These are phyloP conservation scores for Cutaneotrichosporon cutaneum DNA, from an alignment of 1,284 basidiomycete genomes.

Conservation along the genomic window DNA sequence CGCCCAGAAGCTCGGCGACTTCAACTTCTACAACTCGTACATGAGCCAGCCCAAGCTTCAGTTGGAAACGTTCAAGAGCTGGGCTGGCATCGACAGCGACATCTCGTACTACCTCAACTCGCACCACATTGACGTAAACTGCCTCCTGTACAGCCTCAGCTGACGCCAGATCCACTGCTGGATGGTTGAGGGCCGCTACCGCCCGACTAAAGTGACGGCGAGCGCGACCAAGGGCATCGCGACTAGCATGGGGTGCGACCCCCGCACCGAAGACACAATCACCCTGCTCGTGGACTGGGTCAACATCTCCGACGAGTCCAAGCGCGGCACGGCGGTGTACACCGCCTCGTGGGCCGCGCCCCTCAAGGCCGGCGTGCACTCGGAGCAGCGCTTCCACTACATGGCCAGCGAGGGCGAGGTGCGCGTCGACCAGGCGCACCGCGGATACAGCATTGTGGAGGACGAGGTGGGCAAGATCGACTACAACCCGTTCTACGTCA, in stretches of 20 bases:
- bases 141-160: slow-evolving; percentile 59
- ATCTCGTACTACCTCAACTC: slow-evolving; percentile 88
- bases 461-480: slow-evolving; percentile 65
- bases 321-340: slow-evolving; percentile 65
- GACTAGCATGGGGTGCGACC: slow-evolving; percentile 64
- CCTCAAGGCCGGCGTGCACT: slow-evolving; percentile 62
- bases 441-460: slow-evolving; percentile 84
- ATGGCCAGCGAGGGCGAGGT: slow-evolving; percentile 92
- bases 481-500: slow-evolving; percentile 30
- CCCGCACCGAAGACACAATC: slow-evolving; percentile 86
- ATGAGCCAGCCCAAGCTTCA: slow-evolving; percentile 96
- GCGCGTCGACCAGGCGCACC: slow-evolving; percentile 85
- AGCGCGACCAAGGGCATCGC: slow-evolving; percentile 86
- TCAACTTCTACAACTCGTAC: slow-evolving; percentile 69
- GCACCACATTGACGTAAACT: slow-evolving; percentile 67
- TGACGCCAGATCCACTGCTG: slow-evolving; percentile 69
- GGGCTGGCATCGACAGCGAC: slow-evolving; percentile 90
- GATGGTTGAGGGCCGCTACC: slow-evolving; percentile 73
- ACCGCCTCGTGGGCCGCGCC: slow-evolving; percentile 72
- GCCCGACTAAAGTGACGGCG: slow-evolving; percentile 78
- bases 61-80: slow-evolving; percentile 87
- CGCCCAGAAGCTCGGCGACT: slow-evolving; percentile 75
- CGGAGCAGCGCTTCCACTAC: slow-evolving; percentile 90
- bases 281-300: slow-evolving; percentile 92
- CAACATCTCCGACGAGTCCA: slow-evolving; percentile 66